Percentiles rank a stretch among this genome's conserved stretches.
These are phyloP conservation scores for Diaporthe nobilis DNA, from an alignment of 2,329 filamentous ascomycete genomes.

Conservation along the genomic window DNA sequence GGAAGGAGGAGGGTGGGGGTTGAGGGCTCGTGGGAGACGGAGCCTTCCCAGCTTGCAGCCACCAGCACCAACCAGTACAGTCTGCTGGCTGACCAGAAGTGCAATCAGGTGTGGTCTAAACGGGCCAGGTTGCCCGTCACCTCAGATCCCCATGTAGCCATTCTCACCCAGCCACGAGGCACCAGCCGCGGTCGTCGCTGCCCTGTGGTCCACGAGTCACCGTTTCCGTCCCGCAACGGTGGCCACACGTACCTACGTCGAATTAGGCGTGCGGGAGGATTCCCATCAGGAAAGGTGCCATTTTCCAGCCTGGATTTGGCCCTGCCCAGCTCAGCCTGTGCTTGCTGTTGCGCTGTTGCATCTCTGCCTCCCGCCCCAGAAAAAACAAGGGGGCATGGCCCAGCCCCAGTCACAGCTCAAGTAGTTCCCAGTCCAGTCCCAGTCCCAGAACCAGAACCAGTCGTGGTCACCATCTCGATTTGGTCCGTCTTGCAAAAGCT, in stretches of 20 bases:
- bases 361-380: constrained; percentile 13
- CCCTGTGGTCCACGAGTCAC: constrained; percentile 5
- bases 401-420: constrained; percentile 19
- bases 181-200: not conserved
- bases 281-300: constrained; percentile 32
- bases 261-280: constrained; percentile 11
- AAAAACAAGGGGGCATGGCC: constrained; percentile 24
- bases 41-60: not conserved
- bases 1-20: not conserved
- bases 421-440: constrained; percentile 9
- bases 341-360: not conserved
- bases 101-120: not conserved
- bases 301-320: constrained; percentile 11
- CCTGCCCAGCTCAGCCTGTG: not conserved
- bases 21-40: not conserved
- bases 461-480: constrained; percentile 29
- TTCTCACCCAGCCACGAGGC: not conserved
- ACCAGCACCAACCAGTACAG: not conserved
- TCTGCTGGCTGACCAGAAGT: not conserved
- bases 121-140: not conserved
- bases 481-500: constrained; percentile 19
- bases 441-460: constrained; percentile 8
- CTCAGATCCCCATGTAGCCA: not conserved
- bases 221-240: constrained; percentile 24
- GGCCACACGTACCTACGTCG: not conserved